Base-by-base conservation (phyloP, 805 yeast species). In the Starmerella lactis-condensi region DNA sequence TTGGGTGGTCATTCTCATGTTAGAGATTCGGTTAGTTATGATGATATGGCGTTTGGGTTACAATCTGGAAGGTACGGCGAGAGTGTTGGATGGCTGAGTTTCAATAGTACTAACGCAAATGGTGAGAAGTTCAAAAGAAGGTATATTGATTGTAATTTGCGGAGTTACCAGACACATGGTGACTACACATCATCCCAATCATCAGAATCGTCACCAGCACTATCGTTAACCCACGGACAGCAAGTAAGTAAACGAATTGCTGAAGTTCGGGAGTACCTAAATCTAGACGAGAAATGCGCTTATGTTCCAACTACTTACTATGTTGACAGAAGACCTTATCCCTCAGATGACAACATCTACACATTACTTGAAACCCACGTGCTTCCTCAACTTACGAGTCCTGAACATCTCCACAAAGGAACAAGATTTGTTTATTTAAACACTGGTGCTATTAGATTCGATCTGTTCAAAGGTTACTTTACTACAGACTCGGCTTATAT, bases 1-100 rank as follows among this genome's bases (percentile, higher is more conserved):
- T 76, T 83, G 54, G 95, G 94, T 2, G 95, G 94, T 1, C 95
- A 83, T 55, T 74, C 92, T 22, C 95, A 83, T 49, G 69, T 83
- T 15, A 61, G 95, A 40, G 95, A 83, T 53, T 82, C 75, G 51
- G 62, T 65, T 5, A 56, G 67, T 3, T 59, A 69, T 36, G 95
- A 83, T 48, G 54, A 58, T 2, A 54, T 53, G 30, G 64, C 82
- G 19, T 69, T 78, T 1, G 93, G 72, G 0, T 52, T 83, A 16
- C 92, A 83, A 56, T 75, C 92, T 45, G 95, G 95, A 0, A 61
- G 93, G 29, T 83, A 76, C 48, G 71, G 91, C 45, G 95, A 83
- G 50, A 83, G 95, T 0, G 64, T 76, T 7, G 95, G 95, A 1
- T 83, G 79, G 62, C 49, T 74, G 10, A 68, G 89, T 17, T 54